Evolutionary conservation across 768 basidiomycete species (phyloP), one percentile per base, ranked within the genome.

Genomic region (Leccinum longicurvipes): DNA sequence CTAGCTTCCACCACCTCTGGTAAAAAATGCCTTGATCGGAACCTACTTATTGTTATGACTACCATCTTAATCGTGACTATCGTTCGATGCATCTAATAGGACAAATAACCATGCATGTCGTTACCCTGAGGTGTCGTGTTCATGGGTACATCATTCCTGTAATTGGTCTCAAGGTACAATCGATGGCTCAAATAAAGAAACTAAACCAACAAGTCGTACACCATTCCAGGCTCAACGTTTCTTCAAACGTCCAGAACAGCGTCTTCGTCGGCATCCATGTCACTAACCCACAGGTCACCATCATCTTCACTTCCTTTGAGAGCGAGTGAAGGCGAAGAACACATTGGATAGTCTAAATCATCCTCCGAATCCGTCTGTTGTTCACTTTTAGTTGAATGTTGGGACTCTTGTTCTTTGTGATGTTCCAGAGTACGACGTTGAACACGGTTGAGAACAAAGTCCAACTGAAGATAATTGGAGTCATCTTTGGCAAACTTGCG

Each of bases 401-500:
- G 56, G 17, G 57, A 50, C 17, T 59, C 63, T 58, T 77, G 73
- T 7, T 72, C 66, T 24, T 59, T 36, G 63, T 59, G 36, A 10
- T 70, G 60, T 42, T 60, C 51, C 47, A 49, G 64, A 52, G 77
- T 73, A 46, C 74, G 75, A n/a, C 83, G 79, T 34, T 67, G 68
- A 31, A 94, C 82, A 8, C 84, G 82, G 24, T 72, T 71, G 21
- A 98, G 79, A 25, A 95, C 79, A 34, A 71, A 75, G 71, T 98
- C 96, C 27, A 98, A 80, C 53, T 85, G 81, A 27, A 76, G 63
- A 67, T 93, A 98, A 71, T 98, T 93, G 21, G 78, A 76, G 54
- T 84, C 79, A 63, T 93, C 83, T 15, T 72, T 72, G 0, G 96
- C 93, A 70, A 91, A 98, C 58, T 86, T 88, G 51, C 84, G 82